Evolutionary conservation across 1,284 basidiomycete genomes (phyloP).

Genomic region (Trametes versicolor): DNA sequence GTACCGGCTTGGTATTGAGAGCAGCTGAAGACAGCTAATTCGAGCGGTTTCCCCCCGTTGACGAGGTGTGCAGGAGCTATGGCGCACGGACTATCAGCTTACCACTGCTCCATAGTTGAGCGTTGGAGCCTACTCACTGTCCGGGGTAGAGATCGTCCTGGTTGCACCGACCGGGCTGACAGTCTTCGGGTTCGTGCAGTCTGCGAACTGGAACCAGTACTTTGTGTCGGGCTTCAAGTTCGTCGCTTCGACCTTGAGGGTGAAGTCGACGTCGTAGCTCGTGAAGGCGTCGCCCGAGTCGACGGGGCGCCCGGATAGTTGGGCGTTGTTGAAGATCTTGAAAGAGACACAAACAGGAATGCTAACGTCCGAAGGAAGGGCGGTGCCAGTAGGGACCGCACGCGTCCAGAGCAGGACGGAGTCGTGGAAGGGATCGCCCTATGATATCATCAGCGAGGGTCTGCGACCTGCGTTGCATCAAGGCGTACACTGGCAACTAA

Average conservation of each 20-base stretch:
- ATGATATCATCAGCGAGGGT: constrained; percentile 26
- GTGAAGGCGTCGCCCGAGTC: constrained; percentile 65
- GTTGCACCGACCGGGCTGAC: constrained; percentile 60
- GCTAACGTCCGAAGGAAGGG: constrained; percentile 55
- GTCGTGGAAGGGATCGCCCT: constrained; percentile 69
- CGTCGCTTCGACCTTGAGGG: constrained; percentile 70
- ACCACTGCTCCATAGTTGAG: not conserved
- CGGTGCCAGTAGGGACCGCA: constrained; percentile 52
- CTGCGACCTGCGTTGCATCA: not conserved
- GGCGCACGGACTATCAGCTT: constrained; percentile 8
- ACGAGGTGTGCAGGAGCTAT: constrained; percentile 59
- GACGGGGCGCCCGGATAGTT: constrained; percentile 51
- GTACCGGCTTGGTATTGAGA: constrained; percentile 62
- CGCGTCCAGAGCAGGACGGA: constrained; percentile 74
- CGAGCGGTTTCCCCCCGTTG: constrained; percentile 64
- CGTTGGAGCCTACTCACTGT: constrained; percentile 48
- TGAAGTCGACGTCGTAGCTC: constrained; percentile 72
- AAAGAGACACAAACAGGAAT: constrained; percentile 68
- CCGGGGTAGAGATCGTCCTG: constrained; percentile 56
- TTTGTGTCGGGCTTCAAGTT: constrained; percentile 61
- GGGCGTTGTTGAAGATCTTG: constrained; percentile 52
- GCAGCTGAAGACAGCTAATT: constrained; percentile 69
- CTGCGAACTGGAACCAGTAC: constrained; percentile 70
- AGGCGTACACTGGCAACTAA: constrained; percentile 50
- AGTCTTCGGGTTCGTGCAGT: constrained; percentile 60